These are phyloP conservation scores for Vachellia pachyceras DNA, from an alignment of 306 rosid genomes.

Conservation along the genomic window DNA sequence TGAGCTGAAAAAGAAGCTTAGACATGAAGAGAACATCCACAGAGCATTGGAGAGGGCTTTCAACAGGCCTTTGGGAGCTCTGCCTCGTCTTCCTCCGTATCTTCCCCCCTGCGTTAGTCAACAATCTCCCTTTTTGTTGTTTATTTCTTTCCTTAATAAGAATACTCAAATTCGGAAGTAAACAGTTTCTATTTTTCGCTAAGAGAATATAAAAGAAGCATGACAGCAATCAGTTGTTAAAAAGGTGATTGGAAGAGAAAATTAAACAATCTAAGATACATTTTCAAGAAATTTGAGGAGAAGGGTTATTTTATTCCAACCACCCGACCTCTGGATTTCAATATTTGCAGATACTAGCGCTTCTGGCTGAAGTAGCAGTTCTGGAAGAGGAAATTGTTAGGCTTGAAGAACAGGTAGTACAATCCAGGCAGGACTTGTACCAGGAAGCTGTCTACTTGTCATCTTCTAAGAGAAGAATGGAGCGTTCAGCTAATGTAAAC, in stretches of 20 bases:
- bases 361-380: conserved; percentile 97
- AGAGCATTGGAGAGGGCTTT: conserved; percentile 93
- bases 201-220: background rate
- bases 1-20: conserved; percentile 89
- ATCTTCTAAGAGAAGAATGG: conserved; percentile 66
- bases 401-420: conserved; percentile 83
- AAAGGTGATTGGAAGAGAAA: conserved; percentile 3
- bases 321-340: conserved; percentile 21
- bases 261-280: background rate
- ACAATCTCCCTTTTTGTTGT: conserved; percentile 9
- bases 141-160: conserved; percentile 8
- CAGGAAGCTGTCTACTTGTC: conserved; percentile 88
- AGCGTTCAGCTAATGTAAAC: conserved; percentile 45
- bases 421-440: conserved; percentile 83
- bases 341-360: conserved; percentile 64
- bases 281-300: conserved; percentile 14
- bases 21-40: conserved; percentile 83
- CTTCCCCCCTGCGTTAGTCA: conserved; percentile 83
- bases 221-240: conserved; percentile 15
- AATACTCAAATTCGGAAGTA: background rate
- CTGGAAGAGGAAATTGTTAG: conserved; percentile 97
- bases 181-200: background rate
- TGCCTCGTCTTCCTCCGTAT: conserved; percentile 94
- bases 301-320: background rate
- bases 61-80: conserved; percentile 87